Base-by-base conservation (phyloP, 2,329 filamentous ascomycete genomes). In the Fusarium xyrophilum region DNA sequence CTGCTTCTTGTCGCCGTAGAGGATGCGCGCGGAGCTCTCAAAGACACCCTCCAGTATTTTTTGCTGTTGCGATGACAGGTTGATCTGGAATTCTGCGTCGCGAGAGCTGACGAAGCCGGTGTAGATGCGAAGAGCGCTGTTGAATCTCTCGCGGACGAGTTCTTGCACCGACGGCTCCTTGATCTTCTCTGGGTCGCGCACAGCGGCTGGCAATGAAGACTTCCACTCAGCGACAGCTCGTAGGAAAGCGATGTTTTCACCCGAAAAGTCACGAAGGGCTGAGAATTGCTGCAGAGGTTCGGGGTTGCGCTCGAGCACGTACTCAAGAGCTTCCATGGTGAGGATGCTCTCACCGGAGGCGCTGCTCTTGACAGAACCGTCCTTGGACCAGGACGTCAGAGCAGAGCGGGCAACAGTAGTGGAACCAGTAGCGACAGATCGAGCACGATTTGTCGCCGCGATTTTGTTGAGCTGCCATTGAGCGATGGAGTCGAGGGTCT, bases 211-310 rank as follows among this genome's bases (percentile, higher is more conserved):
- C 14, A 78, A 63, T 21, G 76, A 77, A 30, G 68, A 69, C 65
- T 77, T 77, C 78, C 78, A 80, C 60, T 84, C 81, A 5, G 82
- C 79, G 12, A 90, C 84, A 40, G 82, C 80, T 12, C 83, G 85
- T 8, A 91, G 77, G 75, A 91, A 91, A 47, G 88, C 85, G 48
- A 74, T 88, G 73, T 92, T 92, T 75, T 92, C 89, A 17, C 88
- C 89, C 0, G 89, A 91, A 73, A 91, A 91, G 69, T 91, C 89
- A 36, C 85, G 83, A 2, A 86, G 80, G 0, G 89, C 88, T 0
- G 89, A 89, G 74, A 90, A 92, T 54, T 87, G 78, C 58, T 89
- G 86, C 0, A 92, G 82, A 0, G 86, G 86, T 7, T 83, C 80
- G 0, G 87, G 85, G 73, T 90, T 89, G 51, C 83, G 81, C 56